Evolutionary conservation across 345 rosid species (phyloP), one percentile per base, ranked within the genome.

Genomic region (Carallia brachiata): DNA sequence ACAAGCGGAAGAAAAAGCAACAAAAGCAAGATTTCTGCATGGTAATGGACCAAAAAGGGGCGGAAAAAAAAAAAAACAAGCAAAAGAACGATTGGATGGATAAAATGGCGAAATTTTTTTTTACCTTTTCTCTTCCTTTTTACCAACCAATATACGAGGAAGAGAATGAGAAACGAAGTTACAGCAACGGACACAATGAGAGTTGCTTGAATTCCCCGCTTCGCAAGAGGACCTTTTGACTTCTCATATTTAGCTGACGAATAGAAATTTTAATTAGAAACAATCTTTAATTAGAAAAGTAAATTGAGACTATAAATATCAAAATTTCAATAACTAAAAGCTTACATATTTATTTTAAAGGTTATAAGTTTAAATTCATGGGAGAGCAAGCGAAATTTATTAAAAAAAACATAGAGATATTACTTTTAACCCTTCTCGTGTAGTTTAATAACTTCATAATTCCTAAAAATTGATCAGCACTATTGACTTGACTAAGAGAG

Each of bases 161-260:
- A 61, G 9, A 60, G 0, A 0, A 34, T 2, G 17, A 76, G 67
- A 66, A 66, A 70, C 10, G 56, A 36, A 7, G 52, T n/a, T 17
- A 71, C 27, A 32, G 48, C 61, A 27, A 71, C 7, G 0, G 76
- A 71, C 1, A 67, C 61, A 40, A 71, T 67, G 12, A 77, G 19
- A 7, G 63, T 2, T 62, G 80, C 76, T 50, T 62, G 8, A 32
- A 62, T 12, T 67, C 76, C 70, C 0, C 19, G 4, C 13, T 67
- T 77, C 8, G 64, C 55, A 40, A 77, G 65, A 15, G 69, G 66
- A 31, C 73, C 39, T 62, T 30, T 75, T 0, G 75, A 61, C 61
- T 70, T 70, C 37, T 7, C 5, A 39, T 71, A 48, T 66, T 68
- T 61, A 27, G 69, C 73, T 71, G 73, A 16, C 28, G 59, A 28